Evolutionary conservation across 371 early-diverging fungal genomes (phyloP).

Genomic region (Synchytrium microbalum): DNA sequence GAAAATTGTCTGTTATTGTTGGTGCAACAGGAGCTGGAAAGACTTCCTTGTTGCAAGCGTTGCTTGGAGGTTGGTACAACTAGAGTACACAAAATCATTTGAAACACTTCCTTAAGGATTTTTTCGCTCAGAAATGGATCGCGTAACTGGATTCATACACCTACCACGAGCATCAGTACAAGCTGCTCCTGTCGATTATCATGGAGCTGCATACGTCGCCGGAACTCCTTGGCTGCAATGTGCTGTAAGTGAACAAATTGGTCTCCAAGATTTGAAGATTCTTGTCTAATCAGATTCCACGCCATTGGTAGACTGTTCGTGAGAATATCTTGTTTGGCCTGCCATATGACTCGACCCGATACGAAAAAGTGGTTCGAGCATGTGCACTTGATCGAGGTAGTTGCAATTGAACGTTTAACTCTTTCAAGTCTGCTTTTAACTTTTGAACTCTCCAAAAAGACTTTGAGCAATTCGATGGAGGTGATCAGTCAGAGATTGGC

Average conservation of each 20-base stretch:
- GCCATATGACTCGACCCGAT: constrained; percentile 31
- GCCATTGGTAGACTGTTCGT: constrained; percentile 28
- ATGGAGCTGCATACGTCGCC: constrained; percentile 33
- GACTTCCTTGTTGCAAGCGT: constrained; percentile 53
- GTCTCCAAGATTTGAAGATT: background rate
- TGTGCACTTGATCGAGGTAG: constrained; percentile 63
- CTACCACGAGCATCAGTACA: constrained; percentile 11
- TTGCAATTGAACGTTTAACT: too few relatives aligned
- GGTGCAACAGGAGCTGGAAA: constrained; percentile 61
- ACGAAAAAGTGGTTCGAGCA: constrained; percentile 30
- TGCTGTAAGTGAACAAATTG: constrained; percentile 19
- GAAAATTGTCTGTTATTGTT: constrained; percentile 50
- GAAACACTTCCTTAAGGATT: background rate
- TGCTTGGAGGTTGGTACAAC: constrained; percentile 44
- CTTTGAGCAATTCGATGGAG: constrained; percentile 66
- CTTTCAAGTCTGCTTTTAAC: too few relatives aligned
- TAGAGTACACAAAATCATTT: constrained; percentile 15
- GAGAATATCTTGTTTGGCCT: constrained; percentile 45
- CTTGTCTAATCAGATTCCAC: background rate
- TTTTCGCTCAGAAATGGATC: constrained; percentile 22
- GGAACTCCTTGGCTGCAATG: constrained; percentile 39
- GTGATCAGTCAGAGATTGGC: constrained; percentile 85
- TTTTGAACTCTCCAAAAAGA: too few relatives aligned
- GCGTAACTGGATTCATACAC: constrained; percentile 18
- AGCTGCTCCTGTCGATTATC: background rate